A percentile compares a stretch with the other conserved stretches of the same genome.
Evolutionary conservation across 495 filamentous ascomycete species (phyloP).

Genomic region (Neurospora africana): DNA sequence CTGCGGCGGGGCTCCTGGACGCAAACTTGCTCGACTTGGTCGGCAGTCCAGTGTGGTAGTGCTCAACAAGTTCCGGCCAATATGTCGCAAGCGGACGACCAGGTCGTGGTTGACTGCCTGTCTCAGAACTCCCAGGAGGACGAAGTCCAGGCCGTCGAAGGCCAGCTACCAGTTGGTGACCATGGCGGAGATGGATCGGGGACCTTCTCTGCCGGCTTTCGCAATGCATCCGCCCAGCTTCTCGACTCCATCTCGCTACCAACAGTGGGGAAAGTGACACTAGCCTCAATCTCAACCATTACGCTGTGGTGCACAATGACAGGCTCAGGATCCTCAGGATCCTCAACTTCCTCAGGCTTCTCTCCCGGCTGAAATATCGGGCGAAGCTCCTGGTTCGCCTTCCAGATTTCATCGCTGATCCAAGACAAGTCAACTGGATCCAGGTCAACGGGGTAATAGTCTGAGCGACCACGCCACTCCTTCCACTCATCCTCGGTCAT

Average conservation of each 20-base stretch:
- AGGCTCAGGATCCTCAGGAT: neutral
- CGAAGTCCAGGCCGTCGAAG: neutral
- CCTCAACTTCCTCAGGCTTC: neutral
- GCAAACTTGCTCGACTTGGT: neutral
- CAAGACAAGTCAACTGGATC: neutral
- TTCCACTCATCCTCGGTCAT: neutral
- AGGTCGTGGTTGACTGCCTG: neutral
- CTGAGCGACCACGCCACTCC: neutral
- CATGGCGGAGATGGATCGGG: neutral
- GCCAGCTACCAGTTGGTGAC: neutral
- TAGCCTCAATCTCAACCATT: neutral
- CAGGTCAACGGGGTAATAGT: neutral
- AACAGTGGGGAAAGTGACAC: neutral
- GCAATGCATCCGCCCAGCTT: neutral
- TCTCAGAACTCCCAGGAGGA: neutral
- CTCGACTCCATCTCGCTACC: neutral
- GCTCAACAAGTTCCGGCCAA: neutral
- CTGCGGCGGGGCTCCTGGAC: rapidly evolving
- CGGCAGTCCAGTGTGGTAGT: neutral
- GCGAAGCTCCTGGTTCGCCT: neutral
- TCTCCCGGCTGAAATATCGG: neutral
- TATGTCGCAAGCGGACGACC: neutral
- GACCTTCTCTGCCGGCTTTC: neutral
- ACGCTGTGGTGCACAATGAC: neutral
- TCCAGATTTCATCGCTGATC: neutral